Evolutionary conservation across 305 asterid genomes (phyloP), one percentile per base, ranked within the genome.

Genomic region (Ilex paraguariensis): DNA sequence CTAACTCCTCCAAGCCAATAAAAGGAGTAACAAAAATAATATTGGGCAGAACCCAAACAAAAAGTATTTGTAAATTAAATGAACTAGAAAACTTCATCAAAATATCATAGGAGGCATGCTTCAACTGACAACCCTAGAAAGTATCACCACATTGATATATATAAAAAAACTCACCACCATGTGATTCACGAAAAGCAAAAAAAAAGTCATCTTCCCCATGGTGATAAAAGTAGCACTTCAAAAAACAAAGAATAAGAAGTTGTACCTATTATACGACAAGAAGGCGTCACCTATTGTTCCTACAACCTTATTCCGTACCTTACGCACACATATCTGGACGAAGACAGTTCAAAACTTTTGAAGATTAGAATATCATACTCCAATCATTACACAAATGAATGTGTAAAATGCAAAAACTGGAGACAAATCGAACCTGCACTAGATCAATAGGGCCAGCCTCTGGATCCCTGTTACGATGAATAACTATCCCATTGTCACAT

Each of bases 401-500:
- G 2, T 21, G 28, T 21, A 6, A 39, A 33, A 36, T 5, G 32
- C 6, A 36, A 36, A 36, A 52, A 14, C 30, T 52, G n/a, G 30
- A 4, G 30, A 52, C 44, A 69, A 74, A 57, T 46, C 79, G 52
- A 57, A 92, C 97, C 95, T 85, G 96, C 77, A 92, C 97, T 66
- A 75, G 31, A 74, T 93, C 95, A 14, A 90, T 30, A 7, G 96
- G 95, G 28, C 96, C 97, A 50, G 83, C 83, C 11, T 78, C 93
- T 11, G 96, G 88, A 70, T 85, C 96, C 79, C 96, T 73, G 74
- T 90, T 89, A 48, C 97, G 97, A 66, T 90, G 98, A 83, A 90
- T 66, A 60, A 90, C 96, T 31, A 93, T 82, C 70, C 98, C 98
- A 59, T 90, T 93, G 64, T 93, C 98, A 46, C 98, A 93, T 79